Evolutionary conservation across 306 rosid genomes (phyloP).

Genomic region (Quercus aquifolioides): DNA sequence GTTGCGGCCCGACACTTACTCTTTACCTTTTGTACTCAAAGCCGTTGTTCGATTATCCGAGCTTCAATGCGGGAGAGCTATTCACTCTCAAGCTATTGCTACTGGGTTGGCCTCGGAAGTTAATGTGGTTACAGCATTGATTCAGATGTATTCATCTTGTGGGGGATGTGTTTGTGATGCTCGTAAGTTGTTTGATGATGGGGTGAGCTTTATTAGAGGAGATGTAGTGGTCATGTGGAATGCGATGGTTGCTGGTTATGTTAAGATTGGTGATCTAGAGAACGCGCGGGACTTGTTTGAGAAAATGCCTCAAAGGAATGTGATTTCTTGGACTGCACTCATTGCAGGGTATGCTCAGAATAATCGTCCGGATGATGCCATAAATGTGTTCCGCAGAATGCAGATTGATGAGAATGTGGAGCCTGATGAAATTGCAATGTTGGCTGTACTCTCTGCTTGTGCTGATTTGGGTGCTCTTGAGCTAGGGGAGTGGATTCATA

Average conservation of each 20-base stretch:
- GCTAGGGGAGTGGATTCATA: slow-evolving; percentile 65
- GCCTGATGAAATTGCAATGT: slow-evolving; percentile 56
- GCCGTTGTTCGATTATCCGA: slow-evolving; percentile 30
- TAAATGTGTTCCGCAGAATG: slow-evolving; percentile 50
- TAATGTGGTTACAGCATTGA: slow-evolving; percentile 34
- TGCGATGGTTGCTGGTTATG: slow-evolving; percentile 58
- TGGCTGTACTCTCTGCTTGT: slow-evolving; percentile 70
- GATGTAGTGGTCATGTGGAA: slow-evolving; percentile 41
- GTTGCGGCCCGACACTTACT: slow-evolving; percentile 49
- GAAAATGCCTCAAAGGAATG: slow-evolving; percentile 42
- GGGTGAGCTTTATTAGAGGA: background rate
- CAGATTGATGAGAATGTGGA: slow-evolving; percentile 42
- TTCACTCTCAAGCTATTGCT: slow-evolving; percentile 49
- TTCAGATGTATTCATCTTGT: slow-evolving; percentile 57
- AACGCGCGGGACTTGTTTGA: slow-evolving; percentile 56
- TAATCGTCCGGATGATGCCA: slow-evolving; percentile 47
- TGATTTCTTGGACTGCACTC: slow-evolving; percentile 62
- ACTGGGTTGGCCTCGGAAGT: slow-evolving; percentile 35
- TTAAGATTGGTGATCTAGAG: slow-evolving; percentile 44
- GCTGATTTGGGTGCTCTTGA: slow-evolving; percentile 66
- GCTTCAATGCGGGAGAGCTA: slow-evolving; percentile 32
- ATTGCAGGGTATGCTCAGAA: slow-evolving; percentile 49
- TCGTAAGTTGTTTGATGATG: slow-evolving; percentile 47
- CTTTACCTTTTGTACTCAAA: slow-evolving; percentile 57
- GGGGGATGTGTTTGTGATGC: slow-evolving; percentile 33